A percentile compares a stretch with the other conserved stretches of the same genome.
These are phyloP conservation scores for Mucor ambiguus DNA, from an alignment of 371 early-diverging fungal genomes.

Conservation along the genomic window DNA sequence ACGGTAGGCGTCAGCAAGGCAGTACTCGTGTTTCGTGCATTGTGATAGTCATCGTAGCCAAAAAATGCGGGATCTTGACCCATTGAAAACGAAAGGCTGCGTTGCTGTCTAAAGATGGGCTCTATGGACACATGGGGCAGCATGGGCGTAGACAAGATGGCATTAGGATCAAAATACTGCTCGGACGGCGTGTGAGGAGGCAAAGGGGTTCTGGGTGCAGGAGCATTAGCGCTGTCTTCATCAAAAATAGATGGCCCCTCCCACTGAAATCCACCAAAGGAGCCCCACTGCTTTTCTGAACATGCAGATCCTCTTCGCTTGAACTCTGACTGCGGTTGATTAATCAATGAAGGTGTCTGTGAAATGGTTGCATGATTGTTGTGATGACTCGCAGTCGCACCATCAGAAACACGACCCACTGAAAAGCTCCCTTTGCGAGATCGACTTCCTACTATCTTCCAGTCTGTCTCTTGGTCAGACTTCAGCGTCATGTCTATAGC, in stretches of 20 bases:
- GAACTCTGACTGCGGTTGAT: background rate
- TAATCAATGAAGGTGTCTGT: background rate
- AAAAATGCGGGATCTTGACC: slow-evolving; percentile 50
- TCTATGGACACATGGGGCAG: slow-evolving; percentile 41
- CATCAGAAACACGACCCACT: slow-evolving; percentile 4
- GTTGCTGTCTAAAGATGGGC: slow-evolving; percentile 50
- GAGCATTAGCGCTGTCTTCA: slow-evolving; percentile 20
- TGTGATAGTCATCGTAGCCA: slow-evolving; percentile 40
- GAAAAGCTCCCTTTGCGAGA: slow-evolving; percentile 27
- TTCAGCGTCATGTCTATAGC: slow-evolving; percentile 12
- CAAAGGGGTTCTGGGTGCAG: background rate
- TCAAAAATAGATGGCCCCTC: slow-evolving; percentile 45
- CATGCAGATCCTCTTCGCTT: slow-evolving; percentile 2
- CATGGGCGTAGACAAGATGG: slow-evolving; percentile 44
- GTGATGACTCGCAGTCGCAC: background rate
- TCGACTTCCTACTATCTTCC: slow-evolving; percentile 33
- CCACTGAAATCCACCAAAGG: slow-evolving; percentile 51
- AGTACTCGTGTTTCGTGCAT: slow-evolving; percentile 10
- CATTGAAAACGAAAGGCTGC: slow-evolving; percentile 54
- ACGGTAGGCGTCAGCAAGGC: slow-evolving; percentile 36
- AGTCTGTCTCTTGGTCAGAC: slow-evolving; percentile 9
- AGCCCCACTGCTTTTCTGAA: slow-evolving; percentile 36
- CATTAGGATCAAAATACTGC: slow-evolving; percentile 5
- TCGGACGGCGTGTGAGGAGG: background rate
- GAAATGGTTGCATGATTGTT: slow-evolving; percentile 1